phyloP scores from a whole-genome alignment of 2,329 filamentous ascomycete genomes.

The Tolypocladium amazonense region DNA sequence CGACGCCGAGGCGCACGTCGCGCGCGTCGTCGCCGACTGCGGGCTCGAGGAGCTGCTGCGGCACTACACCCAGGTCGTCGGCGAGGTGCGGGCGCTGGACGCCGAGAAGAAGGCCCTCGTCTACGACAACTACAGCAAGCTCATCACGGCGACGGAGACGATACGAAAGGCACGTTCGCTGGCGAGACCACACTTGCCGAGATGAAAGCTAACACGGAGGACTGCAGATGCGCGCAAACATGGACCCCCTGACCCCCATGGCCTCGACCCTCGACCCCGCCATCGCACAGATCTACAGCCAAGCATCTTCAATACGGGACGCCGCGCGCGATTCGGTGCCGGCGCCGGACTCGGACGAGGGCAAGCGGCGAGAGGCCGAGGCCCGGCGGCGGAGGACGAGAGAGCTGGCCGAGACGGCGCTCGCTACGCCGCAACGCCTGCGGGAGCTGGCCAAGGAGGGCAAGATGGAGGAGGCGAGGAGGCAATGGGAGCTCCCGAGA shows the following conservation, averaged over 20 bases:
- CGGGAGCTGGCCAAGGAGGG: slow-evolving; percentile 48
- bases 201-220: background rate
- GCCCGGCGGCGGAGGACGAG: slow-evolving; percentile 29
- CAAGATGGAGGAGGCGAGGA: slow-evolving; percentile 47
- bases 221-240: slow-evolving; percentile 60
- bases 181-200: background rate
- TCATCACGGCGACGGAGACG: slow-evolving; percentile 93
- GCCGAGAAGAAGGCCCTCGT: slow-evolving; percentile 95
- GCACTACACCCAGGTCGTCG: slow-evolving; percentile 60
- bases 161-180: slow-evolving; percentile 57
- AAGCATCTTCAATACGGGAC: slow-evolving; percentile 44
- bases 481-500: slow-evolving; percentile 44
- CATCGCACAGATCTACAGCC: slow-evolving; percentile 62
- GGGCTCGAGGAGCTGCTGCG: slow-evolving; percentile 58
- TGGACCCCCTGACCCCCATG: slow-evolving; percentile 69
- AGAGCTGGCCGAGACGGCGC: slow-evolving; percentile 50
- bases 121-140: slow-evolving; percentile 96
- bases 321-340: slow-evolving; percentile 37
- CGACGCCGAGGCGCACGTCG: slow-evolving; percentile 59
- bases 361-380: slow-evolving; percentile 21
- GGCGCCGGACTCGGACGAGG: slow-evolving; percentile 30
- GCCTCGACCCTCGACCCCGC: slow-evolving; percentile 63
- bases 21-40: slow-evolving; percentile 47
- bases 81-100: slow-evolving; percentile 81
- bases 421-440: slow-evolving; percentile 51